Evolutionary conservation across 2,329 filamentous ascomycete species (phyloP).

Genomic region (Phoma sp.): DNA sequence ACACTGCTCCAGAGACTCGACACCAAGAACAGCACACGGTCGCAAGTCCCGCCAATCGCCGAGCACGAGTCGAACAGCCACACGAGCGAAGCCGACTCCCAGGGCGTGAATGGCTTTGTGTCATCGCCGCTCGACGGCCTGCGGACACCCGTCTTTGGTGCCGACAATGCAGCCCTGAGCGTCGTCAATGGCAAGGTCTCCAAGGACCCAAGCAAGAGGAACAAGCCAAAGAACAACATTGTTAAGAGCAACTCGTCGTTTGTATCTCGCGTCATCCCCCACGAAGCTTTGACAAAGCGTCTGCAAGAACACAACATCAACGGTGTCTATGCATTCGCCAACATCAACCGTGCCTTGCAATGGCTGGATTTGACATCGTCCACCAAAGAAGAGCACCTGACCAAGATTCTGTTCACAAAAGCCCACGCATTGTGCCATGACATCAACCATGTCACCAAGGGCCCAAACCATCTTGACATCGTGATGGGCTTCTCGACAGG

Average conservation of each 20-base stretch:
- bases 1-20: slow-evolving; percentile 51
- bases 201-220: slow-evolving; percentile 70
- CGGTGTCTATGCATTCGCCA: slow-evolving; percentile 89
- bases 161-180: slow-evolving; percentile 77
- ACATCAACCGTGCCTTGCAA: slow-evolving; percentile 93
- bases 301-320: slow-evolving; percentile 78
- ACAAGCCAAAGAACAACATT: slow-evolving; percentile 98
- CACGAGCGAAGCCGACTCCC: slow-evolving; percentile 54
- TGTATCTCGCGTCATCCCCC: slow-evolving; percentile 92
- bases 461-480: slow-evolving; percentile 79
- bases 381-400: slow-evolving; percentile 83
- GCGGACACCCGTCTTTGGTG: slow-evolving; percentile 75
- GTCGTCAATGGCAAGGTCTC: slow-evolving; percentile 69
- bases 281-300: slow-evolving; percentile 80
- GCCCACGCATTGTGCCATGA: slow-evolving; percentile 95
- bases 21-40: slow-evolving; percentile 50
- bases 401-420: slow-evolving; percentile 96
- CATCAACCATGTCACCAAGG: slow-evolving; percentile 83
- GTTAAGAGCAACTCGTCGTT: slow-evolving; percentile 98
- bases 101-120: slow-evolving; percentile 45
- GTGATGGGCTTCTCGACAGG: slow-evolving; percentile 96
- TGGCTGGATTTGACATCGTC: slow-evolving; percentile 89
- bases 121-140: slow-evolving; percentile 39
- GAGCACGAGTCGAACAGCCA: slow-evolving; percentile 54
- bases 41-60: slow-evolving; percentile 53